Evolutionary conservation across 2,329 filamentous ascomycete genomes (phyloP), one percentile per base, ranked within the genome.

Genomic region (Monilinia polystroma): DNA sequence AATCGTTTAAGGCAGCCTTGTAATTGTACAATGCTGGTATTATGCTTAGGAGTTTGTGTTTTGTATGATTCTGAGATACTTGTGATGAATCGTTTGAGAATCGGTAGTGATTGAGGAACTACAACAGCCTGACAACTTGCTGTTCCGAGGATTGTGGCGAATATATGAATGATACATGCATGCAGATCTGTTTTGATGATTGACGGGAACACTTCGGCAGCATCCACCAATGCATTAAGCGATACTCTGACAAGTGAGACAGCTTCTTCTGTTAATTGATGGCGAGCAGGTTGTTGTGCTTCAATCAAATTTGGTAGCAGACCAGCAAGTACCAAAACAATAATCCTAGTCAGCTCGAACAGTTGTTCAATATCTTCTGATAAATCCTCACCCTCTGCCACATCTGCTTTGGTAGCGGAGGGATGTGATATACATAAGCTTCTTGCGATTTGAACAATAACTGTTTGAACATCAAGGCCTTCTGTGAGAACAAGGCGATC

Each of bases 341-440:
- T 97, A 76, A 97, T 97, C 70, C 95, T 87, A 0, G 95, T 99
- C 57, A 99, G 83, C 78, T 99, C 95, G 74, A 99, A 99, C 0
- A 99, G 84, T 78, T 99, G 95, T 75, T 99, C 95, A 70, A 99
- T 97, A 75, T 99, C 95, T 75, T 99, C 95, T 0, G 92, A 96
- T 14, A 99, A 81, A 76, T 95, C 90, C 20, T 89, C 88, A 63
- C 93, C 90, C 51, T 89, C 87, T 41, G 84, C 80, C 69, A 85
- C 83, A 70, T 87, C 83, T 59, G 85, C 83, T 72, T 86, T 87
- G 69, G 91, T 87, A 3, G 95, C 94, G 1, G 93, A 96, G 2
- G 94, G 94, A 77, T 99, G 95, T 2, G 92, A 90, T 23, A 98
- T 84, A 73, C 94, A 97, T 20, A 99, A 82, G 59, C 92, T 93